A percentile compares a stretch with the other conserved stretches of the same genome.
Conservation (phyloP, 805 yeast genomes). For the Priceomyces haplophilus region DNA sequence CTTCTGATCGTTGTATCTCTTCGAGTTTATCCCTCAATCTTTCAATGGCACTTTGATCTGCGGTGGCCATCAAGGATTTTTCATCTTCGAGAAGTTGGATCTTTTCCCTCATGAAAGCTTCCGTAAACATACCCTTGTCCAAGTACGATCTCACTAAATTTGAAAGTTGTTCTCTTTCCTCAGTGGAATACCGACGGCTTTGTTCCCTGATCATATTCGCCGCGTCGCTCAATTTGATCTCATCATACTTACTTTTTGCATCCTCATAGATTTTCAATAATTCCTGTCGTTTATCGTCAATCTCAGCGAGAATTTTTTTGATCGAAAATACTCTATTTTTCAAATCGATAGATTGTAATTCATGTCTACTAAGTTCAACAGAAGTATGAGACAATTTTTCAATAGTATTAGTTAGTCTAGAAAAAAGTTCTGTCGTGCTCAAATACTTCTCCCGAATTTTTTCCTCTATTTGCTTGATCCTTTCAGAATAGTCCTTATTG, state of each 20-base stretch:
- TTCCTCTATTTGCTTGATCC: constrained; percentile 30
- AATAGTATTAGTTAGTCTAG: constrained; percentile 21
- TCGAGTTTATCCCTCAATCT: constrained; percentile 37
- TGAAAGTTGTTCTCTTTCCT: constrained; percentile 36
- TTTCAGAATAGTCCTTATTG: constrained; percentile 39
- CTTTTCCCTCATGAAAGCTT: constrained; percentile 33
- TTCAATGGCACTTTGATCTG: constrained; percentile 36
- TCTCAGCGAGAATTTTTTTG: constrained; percentile 22
- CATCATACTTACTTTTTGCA: constrained; percentile 33
- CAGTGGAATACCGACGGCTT: constrained; percentile 36
- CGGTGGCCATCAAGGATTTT: constrained; percentile 32
- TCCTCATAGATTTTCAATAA: constrained; percentile 30
- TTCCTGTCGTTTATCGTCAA: constrained; percentile 23
- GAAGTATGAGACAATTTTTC: constrained; percentile 18
- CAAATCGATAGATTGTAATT: constrained; percentile 14
- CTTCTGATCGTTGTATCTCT: constrained; percentile 32
- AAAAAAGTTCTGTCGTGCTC: constrained; percentile 16
- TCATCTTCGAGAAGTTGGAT: constrained; percentile 49
- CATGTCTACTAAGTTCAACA: constrained; percentile 13
- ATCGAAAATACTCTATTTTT: constrained; percentile 21
- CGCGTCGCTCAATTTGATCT: constrained; percentile 40
- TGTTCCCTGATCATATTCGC: constrained; percentile 34
- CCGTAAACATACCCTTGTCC: constrained; percentile 35
- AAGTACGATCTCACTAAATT: constrained; percentile 38
- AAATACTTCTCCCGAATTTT: constrained; percentile 21